Evolutionary conservation across 306 rosid genomes (phyloP).

Genomic region (Cicer judaicum): DNA sequence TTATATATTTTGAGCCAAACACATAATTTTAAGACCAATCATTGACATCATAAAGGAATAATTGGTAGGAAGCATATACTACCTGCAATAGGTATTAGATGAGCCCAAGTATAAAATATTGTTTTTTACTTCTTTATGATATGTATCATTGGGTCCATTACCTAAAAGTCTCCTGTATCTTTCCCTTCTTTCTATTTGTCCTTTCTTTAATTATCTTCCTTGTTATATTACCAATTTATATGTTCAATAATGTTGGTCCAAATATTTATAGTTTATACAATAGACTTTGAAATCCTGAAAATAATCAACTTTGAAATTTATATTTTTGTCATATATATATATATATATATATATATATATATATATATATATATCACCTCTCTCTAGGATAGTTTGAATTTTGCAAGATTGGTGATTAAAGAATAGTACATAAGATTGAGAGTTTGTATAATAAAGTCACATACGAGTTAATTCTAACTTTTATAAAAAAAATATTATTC

Average conservation of each 20-base stretch:
- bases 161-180: conserved; percentile 48
- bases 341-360: neutral
- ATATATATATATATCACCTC: neutral
- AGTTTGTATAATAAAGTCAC: too few relatives aligned
- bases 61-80: conserved; percentile 70
- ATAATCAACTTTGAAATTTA: conserved; percentile 9
- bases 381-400: conserved; percentile 36
- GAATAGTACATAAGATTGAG: neutral
- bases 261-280: conserved; percentile 14
- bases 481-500: too few relatives aligned
- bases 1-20: conserved; percentile 48
- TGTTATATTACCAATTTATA: conserved; percentile 31
- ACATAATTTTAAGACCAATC: conserved; percentile 56
- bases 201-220: conserved; percentile 25
- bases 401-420: conserved; percentile 33
- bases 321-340: neutral
- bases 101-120: conserved; percentile 51
- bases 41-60: conserved; percentile 65
- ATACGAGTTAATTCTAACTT: too few relatives aligned
- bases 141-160: conserved; percentile 57
- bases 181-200: conserved; percentile 44
- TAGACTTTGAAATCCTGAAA: conserved; percentile 38
- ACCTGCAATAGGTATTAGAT: conserved; percentile 64
- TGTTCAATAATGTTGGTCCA: conserved; percentile 57
- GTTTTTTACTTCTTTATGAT: conserved; percentile 45